Base-by-base conservation (phyloP, 2,329 filamentous ascomycete species). In the Helotiales sp. region DNA sequence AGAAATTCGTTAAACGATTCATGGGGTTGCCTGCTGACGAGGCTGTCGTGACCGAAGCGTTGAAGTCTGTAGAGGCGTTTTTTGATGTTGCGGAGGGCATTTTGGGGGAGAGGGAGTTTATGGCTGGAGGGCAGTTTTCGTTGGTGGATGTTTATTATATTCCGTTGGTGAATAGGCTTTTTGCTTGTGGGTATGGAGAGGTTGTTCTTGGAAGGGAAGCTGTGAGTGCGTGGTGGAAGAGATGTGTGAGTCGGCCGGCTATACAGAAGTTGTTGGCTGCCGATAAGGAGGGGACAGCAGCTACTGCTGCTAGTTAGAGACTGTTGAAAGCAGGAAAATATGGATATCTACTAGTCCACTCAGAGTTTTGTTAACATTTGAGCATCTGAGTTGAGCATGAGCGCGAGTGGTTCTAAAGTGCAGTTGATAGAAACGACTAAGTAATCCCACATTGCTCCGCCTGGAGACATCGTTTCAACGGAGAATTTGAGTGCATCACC, bases 81-180 rank as follows among this genome's bases (percentile, higher is more conserved):
- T 81, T 84, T 67, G 81, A 83, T 68, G 75, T 82, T 26, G 79
- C 77, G 57, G 81, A 83, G 70, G 64, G 72, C 54, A 72, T 80
- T 32, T 74, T 83, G 65, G 75, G 78, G n/a, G 30, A 78, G 2
- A 77, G 74, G 34, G 74, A 79, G 17, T 83, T 82, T 73, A 82
- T 83, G 81, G 81, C 81, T 52, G 82, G 82, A 62, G 73, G 79
- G 4, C 65, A 77, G 11, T 84, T 82, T 69, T 80, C 79, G 34
- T 78, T 84, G 13, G 73, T 75, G 45, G 82, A 84, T 73, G 82
- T 84, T 69, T 81, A 80, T 75, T 84, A 84, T 69, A 80, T 84
- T 71, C 81, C 82, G 5, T 69, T 81, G 67, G 76, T 83, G 17
- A 77, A 78, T 64, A 80, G 80, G 69, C 77, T 83, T 66, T 79